Conservation (phyloP, 768 basidiomycete species). For the Boletus patriciae region DNA sequence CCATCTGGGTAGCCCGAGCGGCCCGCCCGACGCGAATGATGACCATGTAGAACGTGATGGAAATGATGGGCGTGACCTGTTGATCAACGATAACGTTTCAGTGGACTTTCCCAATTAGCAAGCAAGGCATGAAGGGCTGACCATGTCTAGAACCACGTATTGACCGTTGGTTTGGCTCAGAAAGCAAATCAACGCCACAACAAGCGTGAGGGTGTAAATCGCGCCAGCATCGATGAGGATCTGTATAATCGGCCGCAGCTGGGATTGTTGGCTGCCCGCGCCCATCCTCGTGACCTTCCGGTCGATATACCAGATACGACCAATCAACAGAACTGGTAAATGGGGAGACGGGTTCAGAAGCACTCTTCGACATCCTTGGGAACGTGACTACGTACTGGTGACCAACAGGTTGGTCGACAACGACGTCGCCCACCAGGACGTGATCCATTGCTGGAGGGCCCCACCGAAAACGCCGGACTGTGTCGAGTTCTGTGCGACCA, state of each 20-base stretch:
- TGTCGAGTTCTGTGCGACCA: background rate
- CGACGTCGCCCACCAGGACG: conserved; percentile 23
- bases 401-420: conserved; percentile 30
- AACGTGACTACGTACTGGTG: conserved; percentile 20
- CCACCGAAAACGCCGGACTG: conserved; percentile 21
- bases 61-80: background rate
- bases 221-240: background rate
- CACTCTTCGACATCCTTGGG: too few species aligned
- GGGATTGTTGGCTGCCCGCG: too few species aligned
- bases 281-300: conserved; percentile 11
- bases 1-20: too few species aligned
- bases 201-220: background rate
- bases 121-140: background rate
- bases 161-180: background rate
- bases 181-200: background rate
- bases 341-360: background rate
- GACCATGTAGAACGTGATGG: background rate
- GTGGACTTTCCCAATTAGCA: background rate
- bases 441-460: conserved; percentile 33
- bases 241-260: background rate
- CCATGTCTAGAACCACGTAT: background rate
- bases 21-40: background rate
- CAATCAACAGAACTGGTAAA: conserved; percentile 21
- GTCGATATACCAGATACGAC: conserved; percentile 29
- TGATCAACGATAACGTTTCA: background rate